Evolutionary conservation across 768 basidiomycete genomes (phyloP).

Genomic region (Flagelloscypha sp.): DNA sequence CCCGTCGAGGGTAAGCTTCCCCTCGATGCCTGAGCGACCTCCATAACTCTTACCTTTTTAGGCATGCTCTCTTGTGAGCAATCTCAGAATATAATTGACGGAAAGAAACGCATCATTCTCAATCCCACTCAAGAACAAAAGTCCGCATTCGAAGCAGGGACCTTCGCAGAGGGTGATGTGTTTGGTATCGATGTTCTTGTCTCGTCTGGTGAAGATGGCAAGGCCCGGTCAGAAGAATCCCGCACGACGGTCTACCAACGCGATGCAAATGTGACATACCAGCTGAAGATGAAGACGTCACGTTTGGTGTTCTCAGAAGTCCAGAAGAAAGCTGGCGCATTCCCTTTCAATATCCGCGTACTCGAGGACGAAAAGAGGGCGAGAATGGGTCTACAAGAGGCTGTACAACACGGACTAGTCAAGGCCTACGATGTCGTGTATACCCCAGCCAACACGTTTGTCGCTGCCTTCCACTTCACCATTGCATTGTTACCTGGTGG

Average conservation of each 20-base stretch:
- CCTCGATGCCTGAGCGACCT: background rate
- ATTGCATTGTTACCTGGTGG: conserved; percentile 88
- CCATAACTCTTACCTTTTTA: conserved; percentile 19
- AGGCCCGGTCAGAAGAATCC: conserved; percentile 87
- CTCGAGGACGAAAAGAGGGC: conserved; percentile 95
- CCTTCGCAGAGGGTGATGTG: conserved; percentile 89
- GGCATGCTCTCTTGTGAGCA: conserved; percentile 96
- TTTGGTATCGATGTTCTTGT: conserved; percentile 92
- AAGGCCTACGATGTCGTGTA: conserved; percentile 95
- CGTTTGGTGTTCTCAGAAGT: conserved; percentile 96
- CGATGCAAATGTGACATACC: conserved; percentile 80
- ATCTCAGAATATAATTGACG: conserved; percentile 89
- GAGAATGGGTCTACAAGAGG: conserved; percentile 92
- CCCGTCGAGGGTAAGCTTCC: conserved; percentile 77
- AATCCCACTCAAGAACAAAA: conserved; percentile 83
- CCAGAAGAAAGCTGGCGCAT: conserved; percentile 94
- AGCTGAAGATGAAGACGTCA: conserved; percentile 96
- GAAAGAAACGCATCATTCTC: conserved; percentile 90
- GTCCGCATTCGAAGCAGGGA: conserved; percentile 75
- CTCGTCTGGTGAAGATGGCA: conserved; percentile 83
- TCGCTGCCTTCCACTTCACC: conserved; percentile 97
- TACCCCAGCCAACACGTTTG: conserved; percentile 74
- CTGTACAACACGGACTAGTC: conserved; percentile 87
- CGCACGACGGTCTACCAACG: conserved; percentile 92
- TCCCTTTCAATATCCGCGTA: conserved; percentile 93